Percentiles rank a stretch among this genome's conserved stretches.
phyloP scores from a whole-genome alignment of 1,284 basidiomycete genomes.

The Grifola frondosa region DNA sequence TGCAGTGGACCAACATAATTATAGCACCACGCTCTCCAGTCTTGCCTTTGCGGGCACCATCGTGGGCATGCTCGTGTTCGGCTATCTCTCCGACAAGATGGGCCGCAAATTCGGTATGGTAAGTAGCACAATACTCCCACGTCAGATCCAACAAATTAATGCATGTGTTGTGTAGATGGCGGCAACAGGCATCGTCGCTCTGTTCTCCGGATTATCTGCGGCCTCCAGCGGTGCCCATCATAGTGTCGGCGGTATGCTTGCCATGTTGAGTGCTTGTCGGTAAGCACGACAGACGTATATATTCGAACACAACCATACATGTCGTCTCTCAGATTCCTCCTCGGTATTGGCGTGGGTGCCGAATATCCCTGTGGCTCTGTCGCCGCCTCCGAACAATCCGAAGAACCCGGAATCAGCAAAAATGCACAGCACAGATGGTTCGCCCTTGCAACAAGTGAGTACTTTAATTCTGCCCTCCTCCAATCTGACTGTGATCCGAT shows the following conservation, averaged over 20 bases:
- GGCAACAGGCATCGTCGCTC: constrained; percentile 73
- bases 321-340: constrained; percentile 56
- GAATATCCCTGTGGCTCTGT: constrained; percentile 92
- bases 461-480: constrained; percentile 10
- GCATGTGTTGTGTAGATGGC: constrained; percentile 51
- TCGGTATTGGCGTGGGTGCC: constrained; percentile 84
- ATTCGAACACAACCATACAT: background rate
- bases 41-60: constrained; percentile 82
- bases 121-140: constrained; percentile 21
- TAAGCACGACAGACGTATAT: too few relatives aligned
- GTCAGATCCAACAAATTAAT: constrained; percentile 1
- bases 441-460: constrained; percentile 78
- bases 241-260: constrained; percentile 67
- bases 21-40: constrained; percentile 63
- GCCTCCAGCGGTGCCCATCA: constrained; percentile 81
- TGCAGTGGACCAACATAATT: constrained; percentile 47
- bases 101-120: constrained; percentile 91
- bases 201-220: constrained; percentile 82
- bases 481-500: background rate
- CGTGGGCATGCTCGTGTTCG: constrained; percentile 77
- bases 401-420: constrained; percentile 76
- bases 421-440: constrained; percentile 85
- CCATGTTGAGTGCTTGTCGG: constrained; percentile 81
- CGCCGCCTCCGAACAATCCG: constrained; percentile 89
- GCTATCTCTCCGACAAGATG: constrained; percentile 81